phyloP scores from a whole-genome alignment of 495 filamentous ascomycete genomes.

The Wilcoxina mikolae region DNA sequence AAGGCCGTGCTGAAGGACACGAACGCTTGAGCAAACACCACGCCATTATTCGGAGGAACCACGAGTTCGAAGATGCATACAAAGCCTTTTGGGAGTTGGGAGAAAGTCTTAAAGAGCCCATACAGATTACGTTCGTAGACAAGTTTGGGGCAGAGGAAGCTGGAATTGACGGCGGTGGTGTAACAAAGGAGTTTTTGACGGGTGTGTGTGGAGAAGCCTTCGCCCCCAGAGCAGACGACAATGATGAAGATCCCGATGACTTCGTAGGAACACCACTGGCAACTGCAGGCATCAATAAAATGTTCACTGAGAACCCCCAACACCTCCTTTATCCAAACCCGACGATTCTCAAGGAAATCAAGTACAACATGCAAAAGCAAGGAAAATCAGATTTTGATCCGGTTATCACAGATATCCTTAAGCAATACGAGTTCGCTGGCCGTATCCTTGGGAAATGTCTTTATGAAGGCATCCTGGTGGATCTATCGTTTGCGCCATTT shows the following conservation, averaged over 20 bases:
- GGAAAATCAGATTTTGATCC: background rate
- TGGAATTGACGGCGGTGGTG: constrained; percentile 91
- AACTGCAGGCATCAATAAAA: constrained; percentile 25
- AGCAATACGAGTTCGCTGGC: constrained; percentile 80
- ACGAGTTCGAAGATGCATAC: constrained; percentile 75
- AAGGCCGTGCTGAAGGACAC: constrained; percentile 14
- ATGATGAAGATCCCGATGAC: background rate
- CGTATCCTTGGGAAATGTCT: constrained; percentile 91
- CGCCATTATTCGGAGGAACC: constrained; percentile 64
- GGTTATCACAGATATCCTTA: constrained; percentile 34
- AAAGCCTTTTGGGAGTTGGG: constrained; percentile 68
- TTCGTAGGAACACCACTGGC: background rate
- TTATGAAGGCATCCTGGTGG: constrained; percentile 92
- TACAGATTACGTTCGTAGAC: constrained; percentile 94
- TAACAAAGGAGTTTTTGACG: constrained; percentile 94
- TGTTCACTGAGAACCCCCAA: constrained; percentile 78
- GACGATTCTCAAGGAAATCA: constrained; percentile 56
- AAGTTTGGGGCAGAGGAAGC: constrained; percentile 75
- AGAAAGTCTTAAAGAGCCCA: constrained; percentile 82
- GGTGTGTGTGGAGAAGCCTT: constrained; percentile 85
- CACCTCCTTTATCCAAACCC: constrained; percentile 87
- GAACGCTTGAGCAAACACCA: constrained; percentile 52
- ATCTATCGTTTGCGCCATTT: constrained; percentile 86
- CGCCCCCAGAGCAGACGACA: constrained; percentile 31
- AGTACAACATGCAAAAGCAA: constrained; percentile 19